Percentiles rank a stretch among this genome's conserved stretches.
Conservation (phyloP, 352 stramenopile genomes). For the Pilasporangium apinafurcum region DNA sequence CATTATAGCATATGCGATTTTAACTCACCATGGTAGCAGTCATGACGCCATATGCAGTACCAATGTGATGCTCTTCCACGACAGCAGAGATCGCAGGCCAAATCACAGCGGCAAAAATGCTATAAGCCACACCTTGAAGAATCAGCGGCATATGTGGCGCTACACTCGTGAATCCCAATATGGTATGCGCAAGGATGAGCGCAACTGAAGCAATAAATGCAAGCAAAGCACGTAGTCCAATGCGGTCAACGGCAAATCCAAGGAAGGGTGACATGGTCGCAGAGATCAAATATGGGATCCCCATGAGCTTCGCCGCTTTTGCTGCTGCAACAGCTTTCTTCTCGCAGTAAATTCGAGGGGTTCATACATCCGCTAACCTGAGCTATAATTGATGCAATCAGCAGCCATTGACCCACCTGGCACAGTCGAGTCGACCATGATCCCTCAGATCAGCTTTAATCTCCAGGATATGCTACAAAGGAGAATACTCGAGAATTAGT, state of each 20-base stretch:
- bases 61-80: conserved; percentile 9
- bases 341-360: conserved; percentile 50
- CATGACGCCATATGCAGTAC: conserved; percentile 9
- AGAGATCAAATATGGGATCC: conserved; percentile 91
- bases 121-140: conserved; percentile 76
- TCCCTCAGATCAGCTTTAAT: no score
- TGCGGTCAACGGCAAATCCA: conserved; percentile 87
- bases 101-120: conserved; percentile 63
- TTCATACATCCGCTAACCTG: no score
- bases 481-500: no score
- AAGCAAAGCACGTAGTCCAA: conserved; percentile 81
- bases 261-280: conserved; percentile 86
- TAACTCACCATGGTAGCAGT: conserved; percentile 7
- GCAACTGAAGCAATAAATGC: conserved; percentile 67
- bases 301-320: conserved; percentile 85
- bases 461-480: no score
- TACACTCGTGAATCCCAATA: conserved; percentile 48
- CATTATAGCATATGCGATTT: conserved; percentile 10
- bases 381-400: no score
- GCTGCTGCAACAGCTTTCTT: conserved; percentile 56
- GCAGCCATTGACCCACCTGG: no score
- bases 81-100: conserved; percentile 58
- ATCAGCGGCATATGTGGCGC: conserved; percentile 58
- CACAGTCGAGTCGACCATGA: no score
- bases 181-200: conserved; percentile 80